These are phyloP conservation scores for Pleoardoris graminearum DNA, from an alignment of 2,329 filamentous ascomycete genomes.

Conservation along the genomic window DNA sequence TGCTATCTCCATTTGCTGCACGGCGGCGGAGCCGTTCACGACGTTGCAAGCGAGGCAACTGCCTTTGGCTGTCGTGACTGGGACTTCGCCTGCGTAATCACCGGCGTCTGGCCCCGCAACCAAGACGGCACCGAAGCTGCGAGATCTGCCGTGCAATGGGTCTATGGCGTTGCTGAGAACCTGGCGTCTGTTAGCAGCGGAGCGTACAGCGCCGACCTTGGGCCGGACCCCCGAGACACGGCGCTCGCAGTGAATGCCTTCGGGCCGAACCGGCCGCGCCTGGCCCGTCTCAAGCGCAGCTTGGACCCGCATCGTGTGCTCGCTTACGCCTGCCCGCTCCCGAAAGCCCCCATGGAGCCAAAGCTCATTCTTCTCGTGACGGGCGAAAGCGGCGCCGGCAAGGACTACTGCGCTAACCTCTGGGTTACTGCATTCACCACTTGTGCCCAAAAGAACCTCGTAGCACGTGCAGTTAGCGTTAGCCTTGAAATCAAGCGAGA, in stretches of 20 bases:
- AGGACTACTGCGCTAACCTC: conserved; percentile 61
- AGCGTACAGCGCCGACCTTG: conserved; percentile 64
- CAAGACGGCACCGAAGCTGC: conserved; percentile 53
- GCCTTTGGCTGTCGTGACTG: conserved; percentile 67
- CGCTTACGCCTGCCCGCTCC: conserved; percentile 60
- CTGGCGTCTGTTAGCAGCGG: conserved; percentile 58
- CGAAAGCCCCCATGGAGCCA: conserved; percentile 33
- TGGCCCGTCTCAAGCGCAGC: conserved; percentile 56
- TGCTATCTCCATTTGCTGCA: conserved; percentile 68
- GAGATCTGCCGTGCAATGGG: conserved; percentile 55
- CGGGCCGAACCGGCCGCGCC: conserved; percentile 56
- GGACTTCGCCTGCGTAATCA: conserved; percentile 67
- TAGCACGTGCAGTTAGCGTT: conserved; percentile 50
- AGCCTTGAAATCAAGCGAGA: conserved; percentile 62
- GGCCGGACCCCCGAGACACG: conserved; percentile 62
- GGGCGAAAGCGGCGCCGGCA: conserved; percentile 59
- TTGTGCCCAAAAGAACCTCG: conserved; percentile 32
- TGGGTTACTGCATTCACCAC: conserved; percentile 53
- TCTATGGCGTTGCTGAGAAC: conserved; percentile 55
- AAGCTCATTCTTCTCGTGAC: conserved; percentile 62
- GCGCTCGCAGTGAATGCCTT: conserved; percentile 59
- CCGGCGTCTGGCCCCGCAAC: conserved; percentile 62
- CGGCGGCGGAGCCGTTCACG: conserved; percentile 57
- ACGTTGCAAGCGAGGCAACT: conserved; percentile 52
- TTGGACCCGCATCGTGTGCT: conserved; percentile 58